These are phyloP conservation scores for Gyromitra esculenta DNA, from an alignment of 2,329 filamentous ascomycete species.

Conservation along the genomic window DNA sequence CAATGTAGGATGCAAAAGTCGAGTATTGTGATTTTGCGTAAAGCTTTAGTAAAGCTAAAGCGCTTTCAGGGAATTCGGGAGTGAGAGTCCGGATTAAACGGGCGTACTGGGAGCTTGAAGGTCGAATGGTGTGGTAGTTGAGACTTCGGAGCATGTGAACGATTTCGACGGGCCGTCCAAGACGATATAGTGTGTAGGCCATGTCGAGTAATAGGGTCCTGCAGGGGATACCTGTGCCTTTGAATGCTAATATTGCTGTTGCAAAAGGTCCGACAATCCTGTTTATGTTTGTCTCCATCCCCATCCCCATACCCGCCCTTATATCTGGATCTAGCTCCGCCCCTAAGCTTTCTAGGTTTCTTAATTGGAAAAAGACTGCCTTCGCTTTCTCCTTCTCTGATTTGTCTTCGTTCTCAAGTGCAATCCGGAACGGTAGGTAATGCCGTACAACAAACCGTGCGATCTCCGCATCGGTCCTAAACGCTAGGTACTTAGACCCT, in stretches of 20 bases:
- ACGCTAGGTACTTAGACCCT: conserved; percentile 43
- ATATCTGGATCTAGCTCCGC: conserved; percentile 7
- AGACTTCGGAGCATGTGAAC: conserved; percentile 29
- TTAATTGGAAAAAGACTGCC: conserved; percentile 27
- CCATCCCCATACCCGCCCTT: background rate
- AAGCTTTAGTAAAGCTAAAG: conserved; percentile 24
- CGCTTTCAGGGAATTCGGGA: background rate
- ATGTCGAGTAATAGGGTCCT: conserved; percentile 42
- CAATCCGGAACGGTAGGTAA: conserved; percentile 46
- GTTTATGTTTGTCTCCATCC: background rate
- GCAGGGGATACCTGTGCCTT: conserved; percentile 41
- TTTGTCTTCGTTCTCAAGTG: conserved; percentile 25
- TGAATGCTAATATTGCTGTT: conserved; percentile 40
- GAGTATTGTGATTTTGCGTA: conserved; percentile 50
- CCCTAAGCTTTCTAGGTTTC: background rate
- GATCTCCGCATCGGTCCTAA: conserved; percentile 45
- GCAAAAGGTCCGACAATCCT: conserved; percentile 27
- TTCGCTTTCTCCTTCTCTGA: conserved; percentile 39
- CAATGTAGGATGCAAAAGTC: conserved; percentile 44
- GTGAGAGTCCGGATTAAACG: conserved; percentile 40
- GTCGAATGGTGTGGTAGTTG: conserved; percentile 29
- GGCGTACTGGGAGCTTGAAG: conserved; percentile 40
- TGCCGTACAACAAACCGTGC: conserved; percentile 47
- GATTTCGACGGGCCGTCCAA: conserved; percentile 31
- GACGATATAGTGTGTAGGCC: conserved; percentile 46